Evolutionary conservation across 331 rosid genomes (phyloP), one percentile per base, ranked within the genome.

Genomic region (Phaseolus coccineus): DNA sequence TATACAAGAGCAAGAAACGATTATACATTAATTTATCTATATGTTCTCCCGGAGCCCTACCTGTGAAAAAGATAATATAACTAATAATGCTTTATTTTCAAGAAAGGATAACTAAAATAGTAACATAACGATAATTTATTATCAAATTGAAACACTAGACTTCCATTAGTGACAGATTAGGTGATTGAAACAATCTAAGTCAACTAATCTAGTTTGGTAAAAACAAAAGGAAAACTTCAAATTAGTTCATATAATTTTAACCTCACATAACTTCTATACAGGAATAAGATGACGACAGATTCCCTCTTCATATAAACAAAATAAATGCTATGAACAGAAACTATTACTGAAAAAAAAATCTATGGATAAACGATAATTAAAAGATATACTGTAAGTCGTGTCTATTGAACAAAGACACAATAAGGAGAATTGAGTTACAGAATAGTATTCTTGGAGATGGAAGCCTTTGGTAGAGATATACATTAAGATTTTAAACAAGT

Each of bases 291-390:
- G 50, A 77, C 39, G 53, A 15, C 15, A 42, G 39, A 30, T 47
- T 78, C 31, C 33, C 59, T 47, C 24, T 63, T 5, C 59, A 16
- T 53, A 55, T 22, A 57, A 76, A 71, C 64, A 63, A 76, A 15
- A 56, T 55, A 77, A 59, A 85, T 40, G 67, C 46, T 61, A 24
- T 58, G 73, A 67, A 40, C 28, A 56, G 27, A 71, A 73, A 59
- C 69, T 74, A 30, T 31, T 65, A 28, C 68, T 39, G 9, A 24
- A 28, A 37, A 11, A 47, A n/a, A 2, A 50, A 19, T 73, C 50
- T 42, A 63, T 30, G 33, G 33, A 24, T 53, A 31, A 69, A 42
- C 59, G 57, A 56, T 40, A 78, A 56, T 44, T 42, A 56, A 78
- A 44, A 40, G 28, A 68, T 40, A 27, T 5, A 44, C 42, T 44